Evolutionary conservation across 202 grass and related monocot genomes (phyloP).

Genomic region (Tripidium arundinaceum): DNA sequence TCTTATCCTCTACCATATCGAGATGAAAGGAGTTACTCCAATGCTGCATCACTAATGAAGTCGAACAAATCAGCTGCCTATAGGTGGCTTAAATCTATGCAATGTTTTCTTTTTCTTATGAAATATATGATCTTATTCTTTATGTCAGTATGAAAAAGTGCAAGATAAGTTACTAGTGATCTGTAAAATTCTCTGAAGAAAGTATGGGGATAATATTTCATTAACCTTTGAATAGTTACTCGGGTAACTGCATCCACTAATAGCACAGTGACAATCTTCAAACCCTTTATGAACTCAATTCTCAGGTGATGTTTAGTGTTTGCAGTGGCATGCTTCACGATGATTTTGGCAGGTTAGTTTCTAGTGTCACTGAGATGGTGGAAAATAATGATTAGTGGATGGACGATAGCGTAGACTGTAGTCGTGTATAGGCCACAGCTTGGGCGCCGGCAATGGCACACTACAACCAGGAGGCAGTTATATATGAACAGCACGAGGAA

Average conservation of each 20-base stretch:
- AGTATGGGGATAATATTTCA: background rate
- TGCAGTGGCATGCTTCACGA: conserved; percentile 21
- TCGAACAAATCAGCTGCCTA: background rate
- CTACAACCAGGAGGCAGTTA: background rate
- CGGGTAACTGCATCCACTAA: background rate
- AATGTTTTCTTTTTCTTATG: background rate
- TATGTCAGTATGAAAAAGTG: background rate
- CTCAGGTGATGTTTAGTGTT: background rate
- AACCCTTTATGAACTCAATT: background rate
- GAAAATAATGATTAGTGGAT: background rate
- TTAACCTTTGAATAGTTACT: conserved; percentile 1
- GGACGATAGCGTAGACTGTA: background rate
- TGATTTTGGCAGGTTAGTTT: conserved; percentile 32
- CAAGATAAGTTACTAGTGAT: background rate
- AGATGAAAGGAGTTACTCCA: background rate
- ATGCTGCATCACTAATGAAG: background rate
- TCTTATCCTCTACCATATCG: background rate
- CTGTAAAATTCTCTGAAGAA: conserved; percentile 11
- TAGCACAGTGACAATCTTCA: background rate
- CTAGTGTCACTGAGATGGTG: background rate
- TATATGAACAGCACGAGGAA: background rate
- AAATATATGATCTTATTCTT: background rate
- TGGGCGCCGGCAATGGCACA: background rate
- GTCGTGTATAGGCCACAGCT: background rate
- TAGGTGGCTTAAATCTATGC: background rate